Base-by-base conservation (phyloP, 2,329 filamentous ascomycete genomes). In the Fusarium hainanense region DNA sequence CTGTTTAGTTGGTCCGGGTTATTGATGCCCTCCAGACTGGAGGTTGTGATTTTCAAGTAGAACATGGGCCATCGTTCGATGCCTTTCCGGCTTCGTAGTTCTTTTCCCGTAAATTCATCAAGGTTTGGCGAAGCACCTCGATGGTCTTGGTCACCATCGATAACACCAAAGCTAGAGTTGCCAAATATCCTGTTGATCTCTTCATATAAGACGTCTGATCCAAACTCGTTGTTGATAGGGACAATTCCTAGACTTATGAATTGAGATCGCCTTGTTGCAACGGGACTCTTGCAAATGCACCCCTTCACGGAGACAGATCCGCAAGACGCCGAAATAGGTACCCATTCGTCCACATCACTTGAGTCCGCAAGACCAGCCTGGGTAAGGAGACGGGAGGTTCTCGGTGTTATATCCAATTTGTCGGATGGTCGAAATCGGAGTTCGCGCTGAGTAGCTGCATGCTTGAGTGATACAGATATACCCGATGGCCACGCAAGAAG, bases 21-120 rank as follows among this genome's bases (percentile, higher is more conserved):
- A n/a, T 83, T 79, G 4, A 78, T 28, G n/a, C 79, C 78, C 3
- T 74, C 64, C 13, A 60, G 58, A 47, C 48, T 56, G 23, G 57
- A 41, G 85, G 74, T 4, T 84, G 80, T 46, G 37, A 97, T 87
- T 28, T 88, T 88, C n/a, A 98, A 80, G 72, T 90, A 92, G 74
- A 97, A 98, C 90, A 95, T 95, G 0, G 95, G 94, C 89, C 93
- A 96, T 52, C 89, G 87, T 74, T 98, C 93, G 12, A 94, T 82
- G 1, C 89, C 85, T 76, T 93, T 75, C 85, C 14, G 80, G 79
- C 74, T 84, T 88, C 40, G 69, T 23, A 87, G 70, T 61, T 89
- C 86, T 67, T 80, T 85, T 32, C 77, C 80, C 2, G 83, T 87
- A 58, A 83, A 86, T 2, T 81, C 82, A 28, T 85, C 82, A 9